Evolutionary conservation across 306 rosid genomes (phyloP).

Genomic region (Prosopis cineraria): DNA sequence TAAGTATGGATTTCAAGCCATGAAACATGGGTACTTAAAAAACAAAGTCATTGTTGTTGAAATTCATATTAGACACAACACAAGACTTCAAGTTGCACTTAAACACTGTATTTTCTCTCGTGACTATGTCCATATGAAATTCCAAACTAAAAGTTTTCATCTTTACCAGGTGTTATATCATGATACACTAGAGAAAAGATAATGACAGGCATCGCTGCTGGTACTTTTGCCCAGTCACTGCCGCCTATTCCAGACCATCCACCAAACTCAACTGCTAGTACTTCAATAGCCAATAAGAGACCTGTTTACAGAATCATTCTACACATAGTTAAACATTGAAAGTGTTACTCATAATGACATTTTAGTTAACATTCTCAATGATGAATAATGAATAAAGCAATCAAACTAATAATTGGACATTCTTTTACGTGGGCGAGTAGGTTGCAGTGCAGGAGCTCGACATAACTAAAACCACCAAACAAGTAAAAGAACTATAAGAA

Average conservation of each 20-base stretch:
- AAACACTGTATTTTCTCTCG: not conserved
- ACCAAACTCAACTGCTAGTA: conserved; percentile 51
- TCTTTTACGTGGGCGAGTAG: not conserved
- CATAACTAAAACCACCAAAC: not conserved
- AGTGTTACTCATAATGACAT: not conserved
- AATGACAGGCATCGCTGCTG: conserved; percentile 60
- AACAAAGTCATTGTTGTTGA: not conserved
- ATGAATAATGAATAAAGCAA: not conserved
- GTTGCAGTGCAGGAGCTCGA: not conserved
- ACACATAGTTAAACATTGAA: not conserved
- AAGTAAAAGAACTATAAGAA: not conserved
- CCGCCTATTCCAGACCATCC: conserved; percentile 60
- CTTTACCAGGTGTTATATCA: conserved; percentile 70
- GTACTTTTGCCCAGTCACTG: conserved; percentile 62
- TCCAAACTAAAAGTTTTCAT: conserved; percentile 3
- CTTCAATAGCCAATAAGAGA: conserved; percentile 62
- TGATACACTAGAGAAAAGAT: conserved; percentile 72
- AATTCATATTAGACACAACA: not conserved
- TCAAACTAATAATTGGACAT: not conserved
- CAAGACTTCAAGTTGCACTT: not conserved
- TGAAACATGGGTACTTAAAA: not conserved
- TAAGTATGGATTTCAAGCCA: not conserved
- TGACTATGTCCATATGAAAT: not conserved
- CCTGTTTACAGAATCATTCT: conserved; percentile 46
- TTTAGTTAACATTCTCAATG: not conserved